Evolutionary conservation across 2,329 filamentous ascomycete genomes (phyloP).

Genomic region (Fusarium luffae): DNA sequence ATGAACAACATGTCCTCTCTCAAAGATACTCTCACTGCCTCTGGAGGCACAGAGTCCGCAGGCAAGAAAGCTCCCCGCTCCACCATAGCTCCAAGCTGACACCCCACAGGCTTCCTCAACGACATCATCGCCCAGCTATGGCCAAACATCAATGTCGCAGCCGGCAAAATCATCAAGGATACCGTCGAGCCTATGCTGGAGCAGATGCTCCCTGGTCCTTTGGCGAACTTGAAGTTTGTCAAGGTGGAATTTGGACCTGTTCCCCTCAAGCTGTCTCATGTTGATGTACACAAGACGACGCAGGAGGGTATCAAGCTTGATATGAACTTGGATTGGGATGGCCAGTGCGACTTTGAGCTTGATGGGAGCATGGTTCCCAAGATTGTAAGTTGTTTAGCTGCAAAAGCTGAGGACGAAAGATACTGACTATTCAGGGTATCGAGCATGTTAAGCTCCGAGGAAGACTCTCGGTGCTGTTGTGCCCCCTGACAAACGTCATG

Average conservation of each 20-base stretch:
- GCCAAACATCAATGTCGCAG: slow-evolving; percentile 45
- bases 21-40: slow-evolving; percentile 39
- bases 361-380: slow-evolving; percentile 44
- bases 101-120: slow-evolving; percentile 40
- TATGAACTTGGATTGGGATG: slow-evolving; percentile 43
- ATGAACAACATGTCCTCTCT: slow-evolving; percentile 43
- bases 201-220: slow-evolving; percentile 41
- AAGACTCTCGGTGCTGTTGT: slow-evolving; percentile 37
- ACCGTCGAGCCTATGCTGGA: slow-evolving; percentile 41
- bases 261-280: slow-evolving; percentile 37
- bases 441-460: slow-evolving; percentile 42
- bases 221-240: slow-evolving; percentile 37
- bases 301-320: slow-evolving; percentile 43
- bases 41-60: slow-evolving; percentile 43
- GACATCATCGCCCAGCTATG: slow-evolving; percentile 44
- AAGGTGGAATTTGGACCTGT: slow-evolving; percentile 40
- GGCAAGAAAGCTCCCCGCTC: slow-evolving; percentile 16
- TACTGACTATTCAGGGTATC: slow-evolving; percentile 31
- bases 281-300: slow-evolving; percentile 43
- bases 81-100: slow-evolving; percentile 14
- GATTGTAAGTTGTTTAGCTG: slow-evolving; percentile 20
- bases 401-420: rapidly evolving
- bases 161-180: slow-evolving; percentile 40
- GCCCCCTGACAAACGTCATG: slow-evolving; percentile 41
- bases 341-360: slow-evolving; percentile 42